Evolutionary conservation across 1,284 basidiomycete species (phyloP).

Genomic region (Quambalaria eucalypti): DNA sequence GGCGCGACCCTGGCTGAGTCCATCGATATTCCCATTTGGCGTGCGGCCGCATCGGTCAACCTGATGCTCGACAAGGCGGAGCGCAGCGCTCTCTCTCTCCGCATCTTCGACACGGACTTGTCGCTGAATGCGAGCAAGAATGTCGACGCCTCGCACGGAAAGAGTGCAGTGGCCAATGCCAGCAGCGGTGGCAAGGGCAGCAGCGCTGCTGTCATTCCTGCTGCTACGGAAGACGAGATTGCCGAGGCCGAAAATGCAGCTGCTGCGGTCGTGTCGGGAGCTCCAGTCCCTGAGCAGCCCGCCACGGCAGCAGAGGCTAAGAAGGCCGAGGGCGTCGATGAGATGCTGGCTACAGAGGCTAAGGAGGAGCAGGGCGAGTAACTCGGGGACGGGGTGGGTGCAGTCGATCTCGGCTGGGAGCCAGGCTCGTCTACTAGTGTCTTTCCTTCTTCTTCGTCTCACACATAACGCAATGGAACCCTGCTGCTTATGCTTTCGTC

Average conservation of each 20-base stretch:
- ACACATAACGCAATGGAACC: too few relatives aligned
- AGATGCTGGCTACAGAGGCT: too few relatives aligned
- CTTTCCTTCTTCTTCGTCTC: too few relatives aligned
- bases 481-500: too few relatives aligned
- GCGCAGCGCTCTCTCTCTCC: constrained; percentile 33
- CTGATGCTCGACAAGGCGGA: constrained; percentile 47
- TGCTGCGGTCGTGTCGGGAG: too few relatives aligned
- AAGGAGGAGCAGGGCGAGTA: too few relatives aligned
- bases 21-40: constrained; percentile 39
- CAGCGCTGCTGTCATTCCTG: background rate
- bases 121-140: constrained; percentile 20
- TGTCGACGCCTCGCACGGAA: background rate
- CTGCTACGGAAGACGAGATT: background rate
- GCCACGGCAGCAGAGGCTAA: background rate
- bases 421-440: too few relatives aligned
- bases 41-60: constrained; percentile 39
- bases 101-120: constrained; percentile 39
- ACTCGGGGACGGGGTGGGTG: too few relatives aligned
- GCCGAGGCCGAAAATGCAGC: background rate
- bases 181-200: too few relatives aligned
- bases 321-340: too few relatives aligned
- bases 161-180: background rate
- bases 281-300: background rate
- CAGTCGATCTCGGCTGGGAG: too few relatives aligned
- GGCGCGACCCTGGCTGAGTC: constrained; percentile 22